Evolutionary conservation across 805 yeast species (phyloP), one percentile per base, ranked within the genome.

Genomic region (Brettanomyces bruxellensis): DNA sequence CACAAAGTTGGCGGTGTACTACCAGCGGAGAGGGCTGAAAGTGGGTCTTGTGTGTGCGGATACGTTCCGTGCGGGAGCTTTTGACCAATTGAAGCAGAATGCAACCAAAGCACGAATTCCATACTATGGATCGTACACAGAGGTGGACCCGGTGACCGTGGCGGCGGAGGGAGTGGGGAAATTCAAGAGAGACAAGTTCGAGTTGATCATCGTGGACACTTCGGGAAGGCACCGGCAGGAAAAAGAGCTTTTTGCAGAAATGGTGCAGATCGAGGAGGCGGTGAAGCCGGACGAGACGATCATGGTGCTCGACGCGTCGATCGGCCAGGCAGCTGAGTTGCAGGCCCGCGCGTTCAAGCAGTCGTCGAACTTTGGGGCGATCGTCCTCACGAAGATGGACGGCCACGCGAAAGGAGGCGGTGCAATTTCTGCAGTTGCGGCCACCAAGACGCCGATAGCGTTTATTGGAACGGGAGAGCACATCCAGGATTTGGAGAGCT

Each of bases 371-470:
- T 93, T 93, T 60, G 99, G 99, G 57, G 89, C 97, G 25, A 91
- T 91, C 52, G 84, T 91, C 49, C 74, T 91, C 60, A 91, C 99
- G 23, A 91, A 91, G 65, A 81, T 91, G 95, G 99, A 91, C 67
- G 98, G 98, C 45, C 97, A 93, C 59, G 99, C 98, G 36, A 91
- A 86, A 68, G 99, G 99, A 64, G 99, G 99, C 69, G 99, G 99
- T 72, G 99, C 99, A 30, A 90, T 91, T 46, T 88, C 96, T 37
- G 99, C 99, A 0, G 97, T 91, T 46, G 99, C 99, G 2, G 93
- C 96, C 3, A 91, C 98, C 3, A 75, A 86, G 46, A 93, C 98
- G 0, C 99, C 99, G 6, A 84, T 91, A 55, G 86, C 86, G 7
- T 91, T 91, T 60, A 93, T 91, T 49, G 99, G 99, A 77, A 91